Base-by-base conservation (phyloP, 78 protist genomes). In the Bodo saltans region DNA sequence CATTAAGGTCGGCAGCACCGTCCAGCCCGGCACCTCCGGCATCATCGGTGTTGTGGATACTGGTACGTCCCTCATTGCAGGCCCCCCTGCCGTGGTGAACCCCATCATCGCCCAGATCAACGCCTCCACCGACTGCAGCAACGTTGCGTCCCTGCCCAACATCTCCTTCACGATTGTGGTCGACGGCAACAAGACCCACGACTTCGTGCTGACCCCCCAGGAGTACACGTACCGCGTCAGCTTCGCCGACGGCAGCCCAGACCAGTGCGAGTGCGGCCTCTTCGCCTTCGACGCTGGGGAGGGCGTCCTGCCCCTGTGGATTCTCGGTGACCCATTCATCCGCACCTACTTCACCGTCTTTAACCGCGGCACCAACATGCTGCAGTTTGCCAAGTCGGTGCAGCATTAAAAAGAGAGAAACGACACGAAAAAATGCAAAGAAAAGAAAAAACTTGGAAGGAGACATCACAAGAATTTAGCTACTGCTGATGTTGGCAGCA, bases 261-360 rank as follows among this genome's bases (percentile, higher is more conserved):
- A 86, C 39, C 90, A 90, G 87, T 97, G 99, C 91, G 26, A 95
- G 60, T 3, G 74, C 68, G 99, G 99, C 74, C 88, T 97, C 92
- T 67, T 89, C 81, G 98, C 95, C 70, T 40, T 95, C 81, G 75
- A 85, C 37, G 70, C 89, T 41, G 87, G 92, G 39, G 85, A 89
- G 30, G 70, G 78, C 30, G 83, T 70, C 37, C 91, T 89, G 29
- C 90, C 88, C 40, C 85, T 95, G 68, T 94, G 87, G 91, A 97
- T 97, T 40, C 82, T 97, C 0, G 99, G 99, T 37, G 99, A 97
- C 78, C 94, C 96, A 69, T 97, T 97, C 92, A 82, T 97, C 78
- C 71, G 93, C 47, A 78, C 73, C 42, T 91, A 88, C 90, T 94
- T 90, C 89, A 88, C 97, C 0, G 90, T 89, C 47, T 96, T 95